Evolutionary conservation across 1,284 basidiomycete species (phyloP).

Genomic region (Laetiporus sulphureus): DNA sequence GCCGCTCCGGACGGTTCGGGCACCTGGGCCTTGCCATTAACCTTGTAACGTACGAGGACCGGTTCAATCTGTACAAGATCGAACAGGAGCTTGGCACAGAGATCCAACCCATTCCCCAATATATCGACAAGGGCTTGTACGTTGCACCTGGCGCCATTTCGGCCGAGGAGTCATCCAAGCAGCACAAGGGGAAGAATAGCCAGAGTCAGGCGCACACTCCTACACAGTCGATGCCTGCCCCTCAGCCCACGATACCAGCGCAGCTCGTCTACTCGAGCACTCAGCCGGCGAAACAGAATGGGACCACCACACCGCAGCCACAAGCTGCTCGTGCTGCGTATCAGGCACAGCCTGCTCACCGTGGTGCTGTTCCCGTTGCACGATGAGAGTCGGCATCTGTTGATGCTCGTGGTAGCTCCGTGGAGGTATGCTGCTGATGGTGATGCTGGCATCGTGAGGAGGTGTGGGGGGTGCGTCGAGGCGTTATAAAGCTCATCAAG

Average conservation of each 20-base stretch:
- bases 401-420: background rate
- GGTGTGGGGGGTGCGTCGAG: conserved; percentile 5
- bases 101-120: conserved; percentile 92
- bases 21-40: conserved; percentile 98
- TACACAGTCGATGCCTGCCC: conserved; percentile 7
- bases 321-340: conserved; percentile 12
- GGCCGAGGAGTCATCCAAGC: conserved; percentile 38
- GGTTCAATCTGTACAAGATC: conserved; percentile 96
- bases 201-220: conserved; percentile 13
- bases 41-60: conserved; percentile 92
- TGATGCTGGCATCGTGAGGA: background rate
- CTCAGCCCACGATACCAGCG: conserved; percentile 10
- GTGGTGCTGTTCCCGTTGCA: conserved; percentile 26
- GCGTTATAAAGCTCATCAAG: conserved; percentile 9
- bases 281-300: conserved; percentile 21
- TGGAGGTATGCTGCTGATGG: background rate
- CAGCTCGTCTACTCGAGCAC: conserved; percentile 27
- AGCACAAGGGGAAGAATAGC: conserved; percentile 14
- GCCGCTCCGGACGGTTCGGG: conserved; percentile 95
- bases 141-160: conserved; percentile 67
- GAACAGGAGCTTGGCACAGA: conserved; percentile 98
- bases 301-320: conserved; percentile 19
- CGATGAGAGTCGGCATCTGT: conserved; percentile 18
- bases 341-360: conserved; percentile 19
- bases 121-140: conserved; percentile 91